Percentiles rank a stretch among this genome's conserved stretches.
phyloP scores from a whole-genome alignment of 306 rosid genomes.

The Malus sylvestris region DNA sequence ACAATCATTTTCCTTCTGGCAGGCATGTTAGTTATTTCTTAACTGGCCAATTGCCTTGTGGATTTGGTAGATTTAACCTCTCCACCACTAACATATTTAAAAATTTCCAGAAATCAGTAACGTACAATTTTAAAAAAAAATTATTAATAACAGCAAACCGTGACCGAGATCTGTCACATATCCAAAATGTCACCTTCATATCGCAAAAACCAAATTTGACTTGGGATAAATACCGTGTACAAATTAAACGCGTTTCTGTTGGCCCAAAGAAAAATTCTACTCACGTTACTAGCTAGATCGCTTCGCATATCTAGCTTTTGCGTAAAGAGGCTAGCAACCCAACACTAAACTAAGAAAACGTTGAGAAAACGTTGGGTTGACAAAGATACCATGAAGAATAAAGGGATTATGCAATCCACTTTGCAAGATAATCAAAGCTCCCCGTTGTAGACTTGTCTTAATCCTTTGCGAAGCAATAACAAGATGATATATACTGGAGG shows the following conservation, averaged over 20 bases:
- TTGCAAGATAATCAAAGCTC: too few relatives aligned
- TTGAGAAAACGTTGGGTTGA: too few relatives aligned
- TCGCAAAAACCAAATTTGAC: neutral
- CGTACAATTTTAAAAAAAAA: neutral
- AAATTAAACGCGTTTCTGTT: neutral
- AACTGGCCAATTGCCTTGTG: neutral
- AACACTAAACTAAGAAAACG: too few relatives aligned
- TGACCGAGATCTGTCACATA: neutral
- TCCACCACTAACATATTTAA: neutral
- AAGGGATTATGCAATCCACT: too few relatives aligned
- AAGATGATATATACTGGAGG: too few relatives aligned
- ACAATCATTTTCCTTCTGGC: neutral
- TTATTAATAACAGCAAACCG: neutral
- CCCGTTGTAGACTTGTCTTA: too few relatives aligned
- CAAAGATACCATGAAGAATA: too few relatives aligned
- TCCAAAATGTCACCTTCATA: neutral
- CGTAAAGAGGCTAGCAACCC: too few relatives aligned
- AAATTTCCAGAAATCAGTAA: neutral
- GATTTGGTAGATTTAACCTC: constrained; percentile 7
- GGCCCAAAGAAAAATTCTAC: neutral
- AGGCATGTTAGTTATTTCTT: neutral
- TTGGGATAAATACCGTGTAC: neutral
- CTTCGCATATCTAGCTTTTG: neutral
- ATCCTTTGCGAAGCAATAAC: too few relatives aligned
- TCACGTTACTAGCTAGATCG: neutral